Evolutionary conservation across 2,329 filamentous ascomycete genomes (phyloP).

Genomic region (Epicoccum nigrum): DNA sequence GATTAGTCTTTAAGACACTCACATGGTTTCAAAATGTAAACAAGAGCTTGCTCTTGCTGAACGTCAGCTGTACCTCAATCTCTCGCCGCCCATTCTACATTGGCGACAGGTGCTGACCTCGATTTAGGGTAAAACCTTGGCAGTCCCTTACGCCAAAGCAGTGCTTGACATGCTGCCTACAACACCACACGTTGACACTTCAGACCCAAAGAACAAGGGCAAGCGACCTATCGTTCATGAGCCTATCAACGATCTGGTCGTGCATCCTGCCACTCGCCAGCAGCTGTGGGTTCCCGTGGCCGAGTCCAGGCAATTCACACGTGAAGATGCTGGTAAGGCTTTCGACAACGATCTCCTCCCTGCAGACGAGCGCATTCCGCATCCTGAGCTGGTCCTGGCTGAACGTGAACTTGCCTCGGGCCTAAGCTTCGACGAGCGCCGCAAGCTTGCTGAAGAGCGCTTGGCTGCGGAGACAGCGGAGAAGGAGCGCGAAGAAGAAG

Average conservation of each 20-base stretch:
- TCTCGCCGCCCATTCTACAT: background rate
- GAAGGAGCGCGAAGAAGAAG: slow-evolving; percentile 49
- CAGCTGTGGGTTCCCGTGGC: slow-evolving; percentile 68
- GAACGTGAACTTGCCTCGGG: slow-evolving; percentile 47
- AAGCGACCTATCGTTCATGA: slow-evolving; percentile 59
- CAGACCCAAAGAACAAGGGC: slow-evolving; percentile 31
- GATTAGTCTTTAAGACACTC: slow-evolving; percentile 99
- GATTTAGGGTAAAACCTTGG: slow-evolving; percentile 74
- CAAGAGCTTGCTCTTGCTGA: slow-evolving; percentile 73
- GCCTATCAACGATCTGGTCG: slow-evolving; percentile 67
- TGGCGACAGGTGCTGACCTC: slow-evolving; percentile 23
- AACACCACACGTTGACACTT: slow-evolving; percentile 56
- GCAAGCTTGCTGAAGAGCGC: slow-evolving; percentile 38
- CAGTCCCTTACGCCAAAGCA: slow-evolving; percentile 76
- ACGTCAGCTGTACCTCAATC: slow-evolving; percentile 18
- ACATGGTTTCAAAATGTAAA: slow-evolving; percentile 81
- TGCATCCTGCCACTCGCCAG: slow-evolving; percentile 61
- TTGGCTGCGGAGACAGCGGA: slow-evolving; percentile 41
- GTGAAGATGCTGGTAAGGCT: slow-evolving; percentile 67
- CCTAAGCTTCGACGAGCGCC: slow-evolving; percentile 43
- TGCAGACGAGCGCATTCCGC: slow-evolving; percentile 68
- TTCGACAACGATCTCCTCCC: slow-evolving; percentile 65
- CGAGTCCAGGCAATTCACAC: slow-evolving; percentile 69
- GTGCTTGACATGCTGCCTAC: slow-evolving; percentile 79
- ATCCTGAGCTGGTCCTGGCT: slow-evolving; percentile 62